These are phyloP conservation scores for Fusarium buharicum DNA, from an alignment of 2,329 filamentous ascomycete species.

Conservation along the genomic window DNA sequence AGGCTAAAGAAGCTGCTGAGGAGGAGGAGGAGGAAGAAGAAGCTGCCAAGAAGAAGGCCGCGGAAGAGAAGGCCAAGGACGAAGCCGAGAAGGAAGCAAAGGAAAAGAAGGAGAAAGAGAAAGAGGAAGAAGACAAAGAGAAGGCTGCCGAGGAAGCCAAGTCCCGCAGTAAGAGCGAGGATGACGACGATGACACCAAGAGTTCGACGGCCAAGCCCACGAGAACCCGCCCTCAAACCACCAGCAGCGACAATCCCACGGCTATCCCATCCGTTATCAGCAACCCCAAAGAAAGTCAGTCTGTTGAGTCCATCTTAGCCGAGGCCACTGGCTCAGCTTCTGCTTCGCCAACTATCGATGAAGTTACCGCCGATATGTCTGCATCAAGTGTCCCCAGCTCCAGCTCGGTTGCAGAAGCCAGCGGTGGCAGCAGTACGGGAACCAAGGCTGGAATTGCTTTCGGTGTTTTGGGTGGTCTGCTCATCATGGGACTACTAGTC, in stretches of 20 bases:
- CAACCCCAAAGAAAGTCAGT: conserved; percentile 41
- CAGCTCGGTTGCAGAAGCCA: conserved; percentile 36
- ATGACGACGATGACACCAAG: conserved; percentile 12
- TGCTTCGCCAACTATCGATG: conserved; percentile 24
- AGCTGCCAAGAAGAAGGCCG: conserved; percentile 18
- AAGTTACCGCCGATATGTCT: conserved; percentile 33
- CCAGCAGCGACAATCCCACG: conserved; percentile 34
- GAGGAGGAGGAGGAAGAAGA: conserved; percentile 27
- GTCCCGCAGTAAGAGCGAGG: conserved; percentile 23
- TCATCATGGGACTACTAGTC: conserved; percentile 72
- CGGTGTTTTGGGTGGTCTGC: conserved; percentile 77
- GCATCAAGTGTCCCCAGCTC: conserved; percentile 33
- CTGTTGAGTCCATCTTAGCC: conserved; percentile 46
- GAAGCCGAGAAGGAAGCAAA: conserved; percentile 19
- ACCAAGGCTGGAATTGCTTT: conserved; percentile 85
- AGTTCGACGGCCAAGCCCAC: conserved; percentile 36
- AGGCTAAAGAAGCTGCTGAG: conserved; percentile 28
- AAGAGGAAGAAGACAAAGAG: conserved; percentile 7
- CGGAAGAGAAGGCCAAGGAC: conserved; percentile 25
- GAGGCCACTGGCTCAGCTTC: conserved; percentile 42
- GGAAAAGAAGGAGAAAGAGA: conserved; percentile 6
- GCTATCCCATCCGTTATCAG: conserved; percentile 45
- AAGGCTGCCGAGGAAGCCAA: conserved; percentile 25
- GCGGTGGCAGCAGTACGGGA: conserved; percentile 49
- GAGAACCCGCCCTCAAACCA: conserved; percentile 27